Percentiles rank a stretch among this genome's conserved stretches.
Conservation (phyloP, 805 yeast species). For the Starmerella riodocensis region DNA sequence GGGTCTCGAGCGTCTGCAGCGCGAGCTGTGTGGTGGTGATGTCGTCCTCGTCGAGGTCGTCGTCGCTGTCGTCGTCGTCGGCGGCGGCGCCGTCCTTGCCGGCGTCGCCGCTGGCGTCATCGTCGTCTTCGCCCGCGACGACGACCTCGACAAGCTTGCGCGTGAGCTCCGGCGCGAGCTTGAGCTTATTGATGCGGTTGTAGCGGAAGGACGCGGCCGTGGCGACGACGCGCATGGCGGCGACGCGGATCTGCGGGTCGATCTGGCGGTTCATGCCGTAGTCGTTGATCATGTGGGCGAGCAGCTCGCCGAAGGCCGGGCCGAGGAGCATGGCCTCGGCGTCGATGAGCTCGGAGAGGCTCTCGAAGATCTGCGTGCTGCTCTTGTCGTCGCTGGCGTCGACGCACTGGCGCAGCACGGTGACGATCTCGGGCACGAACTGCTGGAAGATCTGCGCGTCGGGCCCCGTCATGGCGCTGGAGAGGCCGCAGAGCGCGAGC, state of each 20-base stretch:
- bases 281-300: slow-evolving; percentile 55
- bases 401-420: slow-evolving; percentile 64
- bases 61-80: slow-evolving; percentile 71
- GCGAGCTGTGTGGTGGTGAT: slow-evolving; percentile 66
- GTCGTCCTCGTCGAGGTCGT: slow-evolving; percentile 89
- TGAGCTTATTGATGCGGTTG: slow-evolving; percentile 62
- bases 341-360: slow-evolving; percentile 65
- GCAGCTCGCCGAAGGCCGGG: slow-evolving; percentile 52
- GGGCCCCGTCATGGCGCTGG: slow-evolving; percentile 38
- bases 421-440: slow-evolving; percentile 67
- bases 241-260: slow-evolving; percentile 72
- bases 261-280: slow-evolving; percentile 49
- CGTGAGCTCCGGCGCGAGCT: slow-evolving; percentile 72
- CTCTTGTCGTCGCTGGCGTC: slow-evolving; percentile 55
- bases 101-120: slow-evolving; percentile 55
- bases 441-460: slow-evolving; percentile 38
- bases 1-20: slow-evolving; percentile 60
- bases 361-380: slow-evolving; percentile 66
- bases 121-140: slow-evolving; percentile 62
- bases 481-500: slow-evolving; percentile 67
- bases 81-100: too few relatives aligned
- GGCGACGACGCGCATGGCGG: slow-evolving; percentile 72
- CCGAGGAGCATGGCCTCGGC: slow-evolving; percentile 71
- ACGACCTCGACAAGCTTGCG: slow-evolving; percentile 62
- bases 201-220: slow-evolving; percentile 70